phyloP scores from a whole-genome alignment of 495 filamentous ascomycete species.

The Aspergillus avenaceus region DNA sequence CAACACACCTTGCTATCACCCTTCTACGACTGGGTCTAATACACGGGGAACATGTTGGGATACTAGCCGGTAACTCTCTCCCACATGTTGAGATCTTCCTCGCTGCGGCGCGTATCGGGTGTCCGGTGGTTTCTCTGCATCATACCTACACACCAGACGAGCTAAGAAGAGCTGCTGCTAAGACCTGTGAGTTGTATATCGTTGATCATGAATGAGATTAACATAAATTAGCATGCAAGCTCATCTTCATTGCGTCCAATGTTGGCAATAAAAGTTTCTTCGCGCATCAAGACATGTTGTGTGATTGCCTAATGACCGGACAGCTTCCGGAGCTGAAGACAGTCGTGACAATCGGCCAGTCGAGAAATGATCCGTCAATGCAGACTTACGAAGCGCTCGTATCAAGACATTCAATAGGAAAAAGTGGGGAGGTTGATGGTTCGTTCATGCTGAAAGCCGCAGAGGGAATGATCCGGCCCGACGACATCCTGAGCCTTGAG shows the following conservation, averaged over 20 bases:
- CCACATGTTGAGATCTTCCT: neutral
- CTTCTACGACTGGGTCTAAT: neutral
- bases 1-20: neutral
- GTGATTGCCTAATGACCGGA: neutral
- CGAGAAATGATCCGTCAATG: neutral
- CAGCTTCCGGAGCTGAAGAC: neutral
- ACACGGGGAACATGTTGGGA: neutral
- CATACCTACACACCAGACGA: neutral
- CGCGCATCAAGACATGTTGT: neutral
- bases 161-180: neutral
- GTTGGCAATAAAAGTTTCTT: neutral
- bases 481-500: neutral
- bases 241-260: neutral
- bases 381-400: neutral
- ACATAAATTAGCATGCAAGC: neutral
- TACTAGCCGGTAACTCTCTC: neutral
- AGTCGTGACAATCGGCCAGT: neutral
- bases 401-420: neutral
- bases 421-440: neutral
- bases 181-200: neutral
- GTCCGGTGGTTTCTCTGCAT: neutral
- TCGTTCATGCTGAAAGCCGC: neutral
- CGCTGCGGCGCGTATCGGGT: neutral
- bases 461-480: neutral
- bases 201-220: too few species aligned